phyloP scores from a whole-genome alignment of 148 eudicot species.

The Rhododendron ovatum region DNA sequence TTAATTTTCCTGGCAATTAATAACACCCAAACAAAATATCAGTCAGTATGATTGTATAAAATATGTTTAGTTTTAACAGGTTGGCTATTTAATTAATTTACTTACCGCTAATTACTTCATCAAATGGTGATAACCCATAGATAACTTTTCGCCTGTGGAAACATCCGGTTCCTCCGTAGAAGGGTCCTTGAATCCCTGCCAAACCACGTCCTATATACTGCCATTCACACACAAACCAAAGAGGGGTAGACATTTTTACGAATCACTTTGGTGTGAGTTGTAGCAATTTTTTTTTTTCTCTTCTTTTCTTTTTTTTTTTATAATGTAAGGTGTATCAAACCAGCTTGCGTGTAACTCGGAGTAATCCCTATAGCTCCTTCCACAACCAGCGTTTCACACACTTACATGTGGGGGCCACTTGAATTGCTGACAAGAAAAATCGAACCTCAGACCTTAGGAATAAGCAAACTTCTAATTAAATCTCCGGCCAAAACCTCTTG shows the following conservation, averaged over 20 bases:
- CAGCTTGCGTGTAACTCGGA: too few species aligned
- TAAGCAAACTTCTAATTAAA: too few species aligned
- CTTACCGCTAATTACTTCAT: slow-evolving; percentile 11
- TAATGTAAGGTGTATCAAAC: too few species aligned
- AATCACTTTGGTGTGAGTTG: not conserved
- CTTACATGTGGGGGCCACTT: too few species aligned
- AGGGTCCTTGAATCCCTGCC: slow-evolving; percentile 27
- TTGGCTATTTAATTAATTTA: not conserved
- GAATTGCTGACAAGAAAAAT: too few species aligned
- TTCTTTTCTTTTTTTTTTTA: too few species aligned
- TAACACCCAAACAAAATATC: not conserved
- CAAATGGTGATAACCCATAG: slow-evolving; percentile 28
- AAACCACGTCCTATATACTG: slow-evolving; percentile 22
- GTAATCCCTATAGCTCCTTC: too few species aligned
- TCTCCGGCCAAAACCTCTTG: too few species aligned
- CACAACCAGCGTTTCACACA: too few species aligned
- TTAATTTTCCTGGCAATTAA: slow-evolving; percentile 9
- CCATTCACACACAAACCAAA: not conserved
- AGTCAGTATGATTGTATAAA: not conserved
- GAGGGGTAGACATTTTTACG: not conserved
- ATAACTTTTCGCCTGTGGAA: slow-evolving; percentile 36
- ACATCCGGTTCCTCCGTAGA: slow-evolving; percentile 30
- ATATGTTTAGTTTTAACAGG: too few species aligned
- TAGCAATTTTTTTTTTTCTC: not conserved
- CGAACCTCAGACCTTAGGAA: too few species aligned